Percentiles rank a stretch among this genome's conserved stretches.
phyloP scores from a whole-genome alignment of 2,329 filamentous ascomycete species.

The Fusarium graminum region DNA sequence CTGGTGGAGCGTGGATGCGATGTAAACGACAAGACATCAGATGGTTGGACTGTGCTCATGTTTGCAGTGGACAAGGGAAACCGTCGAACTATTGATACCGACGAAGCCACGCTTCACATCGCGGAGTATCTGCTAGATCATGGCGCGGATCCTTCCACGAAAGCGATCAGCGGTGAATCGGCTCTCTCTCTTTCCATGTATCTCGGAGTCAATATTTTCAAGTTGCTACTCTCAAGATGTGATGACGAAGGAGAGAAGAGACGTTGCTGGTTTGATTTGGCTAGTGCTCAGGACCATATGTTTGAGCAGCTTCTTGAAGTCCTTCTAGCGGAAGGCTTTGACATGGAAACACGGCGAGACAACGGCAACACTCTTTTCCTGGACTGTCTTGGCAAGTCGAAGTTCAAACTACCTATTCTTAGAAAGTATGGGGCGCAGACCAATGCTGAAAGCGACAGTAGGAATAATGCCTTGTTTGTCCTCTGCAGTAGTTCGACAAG shows the following conservation, averaged over 20 bases:
- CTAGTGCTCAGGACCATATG: neutral
- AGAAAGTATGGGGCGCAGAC: slow-evolving; percentile 18
- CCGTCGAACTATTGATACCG: neutral
- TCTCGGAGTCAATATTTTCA: slow-evolving; percentile 2
- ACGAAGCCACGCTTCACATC: slow-evolving; percentile 4
- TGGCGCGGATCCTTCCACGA: slow-evolving; percentile 26
- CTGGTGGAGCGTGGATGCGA: slow-evolving; percentile 35
- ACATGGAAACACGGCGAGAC: slow-evolving; percentile 20
- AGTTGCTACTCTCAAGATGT: slow-evolving; percentile 23
- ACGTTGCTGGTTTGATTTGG: slow-evolving; percentile 31
- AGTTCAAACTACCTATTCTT: slow-evolving; percentile 1
- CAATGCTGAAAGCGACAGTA: slow-evolving; percentile 6
- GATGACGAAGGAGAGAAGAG: neutral
- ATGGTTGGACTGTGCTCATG: slow-evolving; percentile 8
- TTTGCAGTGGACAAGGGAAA: neutral
- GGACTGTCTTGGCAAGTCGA: neutral
- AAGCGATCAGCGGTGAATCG: neutral
- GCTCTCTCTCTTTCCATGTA: neutral
- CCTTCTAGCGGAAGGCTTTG: slow-evolving; percentile 27
- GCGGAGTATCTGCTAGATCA: slow-evolving; percentile 33
- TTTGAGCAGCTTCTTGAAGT: slow-evolving; percentile 23
- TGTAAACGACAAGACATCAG: slow-evolving; percentile 2
- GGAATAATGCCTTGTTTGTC: slow-evolving; percentile 36
- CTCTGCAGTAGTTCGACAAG: neutral
- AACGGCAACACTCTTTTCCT: slow-evolving; percentile 33